Conservation (phyloP, 2,329 filamentous ascomycete genomes). For the Epichloe festucae region DNA sequence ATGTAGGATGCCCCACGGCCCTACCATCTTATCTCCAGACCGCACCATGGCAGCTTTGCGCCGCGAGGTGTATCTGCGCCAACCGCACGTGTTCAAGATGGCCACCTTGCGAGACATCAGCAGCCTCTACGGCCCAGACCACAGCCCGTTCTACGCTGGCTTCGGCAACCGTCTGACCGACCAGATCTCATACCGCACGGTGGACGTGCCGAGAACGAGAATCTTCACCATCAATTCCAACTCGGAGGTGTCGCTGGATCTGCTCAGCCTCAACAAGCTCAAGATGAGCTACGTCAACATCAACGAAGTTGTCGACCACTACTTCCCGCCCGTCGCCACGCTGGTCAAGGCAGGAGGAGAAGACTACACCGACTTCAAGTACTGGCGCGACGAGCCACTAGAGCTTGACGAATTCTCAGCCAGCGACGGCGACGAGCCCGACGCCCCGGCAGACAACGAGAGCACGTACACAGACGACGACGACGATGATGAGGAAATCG, state of each 20-base stretch:
- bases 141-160: slow-evolving; percentile 86
- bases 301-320: slow-evolving; percentile 94
- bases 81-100: slow-evolving; percentile 99
- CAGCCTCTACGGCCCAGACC: slow-evolving; percentile 64
- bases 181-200: slow-evolving; percentile 86
- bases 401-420: slow-evolving; percentile 82
- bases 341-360: slow-evolving; percentile 83
- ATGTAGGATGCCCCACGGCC: slow-evolving; percentile 74
- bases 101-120: slow-evolving; percentile 90
- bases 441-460: slow-evolving; percentile 31
- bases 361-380: slow-evolving; percentile 93
- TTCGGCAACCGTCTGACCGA: slow-evolving; percentile 96
- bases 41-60: slow-evolving; percentile 86
- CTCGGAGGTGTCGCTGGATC: slow-evolving; percentile 82
- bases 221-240: slow-evolving; percentile 99
- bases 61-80: slow-evolving; percentile 85
- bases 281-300: slow-evolving; percentile 96
- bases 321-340: slow-evolving; percentile 84
- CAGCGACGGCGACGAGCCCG: slow-evolving; percentile 54
- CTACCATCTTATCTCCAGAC: slow-evolving; percentile 90
- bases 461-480: slow-evolving; percentile 32
- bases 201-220: slow-evolving; percentile 84
- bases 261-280: slow-evolving; percentile 83
- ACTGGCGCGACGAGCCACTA: slow-evolving; percentile 78
- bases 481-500: slow-evolving; percentile 23